Evolutionary conservation across 2,329 filamentous ascomycete species (phyloP), one percentile per base, ranked within the genome.

Genomic region (Epicoccum nigrum): DNA sequence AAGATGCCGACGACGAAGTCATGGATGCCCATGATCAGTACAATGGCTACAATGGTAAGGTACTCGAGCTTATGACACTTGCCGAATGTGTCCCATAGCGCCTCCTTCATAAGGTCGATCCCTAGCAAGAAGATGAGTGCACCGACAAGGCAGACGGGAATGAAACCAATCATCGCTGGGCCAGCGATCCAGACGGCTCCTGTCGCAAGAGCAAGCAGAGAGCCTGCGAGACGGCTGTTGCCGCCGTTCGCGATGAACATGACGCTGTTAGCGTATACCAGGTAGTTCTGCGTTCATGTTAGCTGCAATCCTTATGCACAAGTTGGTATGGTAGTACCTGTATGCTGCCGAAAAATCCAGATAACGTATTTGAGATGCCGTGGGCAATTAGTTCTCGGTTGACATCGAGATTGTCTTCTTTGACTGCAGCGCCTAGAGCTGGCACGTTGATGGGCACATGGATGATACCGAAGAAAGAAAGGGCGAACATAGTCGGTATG

Each of bases 371-470:
- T 1, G 93, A 97, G 60, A 94, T 84, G 2, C 94, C 94, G 66
- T 99, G 94, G 34, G 96, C 86, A 66, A 92, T 91, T 17, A 99
- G 80, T 71, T 99, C 94, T 56, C 89, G 86, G 68, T 99, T 91
- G 40, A 99, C 84, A 68, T 95, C 87, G 23, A 96, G 83, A 67
- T 97, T 89, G 69, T 99, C 94, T 72, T 97, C 92, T 34, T 92
- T 91, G 4, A 89, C 90, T 25, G 91, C 92, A 40, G 96, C 87
- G 0, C 91, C 94, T 51, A 99, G 77, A 2, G 94, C 94, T 2
- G 94, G 94, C 4, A 99, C 92, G 65, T 99, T 99, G 75, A 99
- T 99, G 0, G 94, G 94, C 2, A 99, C 94, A 70, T 99, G 94
- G 2, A 99, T 83, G 48, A 99, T 88, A 44, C 94, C 94, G 65